Conservation (phyloP, 202 grass and related monocot genomes). For the Panicum virgatum region DNA sequence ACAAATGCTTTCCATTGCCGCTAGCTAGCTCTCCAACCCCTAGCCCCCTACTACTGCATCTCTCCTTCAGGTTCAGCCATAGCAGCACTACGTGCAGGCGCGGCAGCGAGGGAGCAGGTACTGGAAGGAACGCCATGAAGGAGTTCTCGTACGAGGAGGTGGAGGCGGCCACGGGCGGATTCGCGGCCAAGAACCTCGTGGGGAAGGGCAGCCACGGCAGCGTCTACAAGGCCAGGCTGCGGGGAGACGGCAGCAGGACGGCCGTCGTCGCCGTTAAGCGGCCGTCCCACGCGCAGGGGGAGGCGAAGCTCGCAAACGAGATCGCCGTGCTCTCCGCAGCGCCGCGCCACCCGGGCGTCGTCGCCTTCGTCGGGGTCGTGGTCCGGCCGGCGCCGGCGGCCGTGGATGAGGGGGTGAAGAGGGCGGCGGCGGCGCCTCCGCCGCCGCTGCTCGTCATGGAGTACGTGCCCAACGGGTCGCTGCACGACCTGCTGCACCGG, state of each 20-base stretch:
- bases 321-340: conserved; percentile 71
- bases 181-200: conserved; percentile 63
- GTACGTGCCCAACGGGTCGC: conserved; percentile 77
- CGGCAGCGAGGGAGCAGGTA: neutral
- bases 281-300: conserved; percentile 51
- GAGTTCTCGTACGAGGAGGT: conserved; percentile 81
- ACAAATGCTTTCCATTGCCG: conserved; percentile 31
- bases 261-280: conserved; percentile 69
- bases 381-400: too few relatives aligned
- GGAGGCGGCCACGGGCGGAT: conserved; percentile 64
- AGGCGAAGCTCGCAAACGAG: conserved; percentile 74
- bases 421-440: neutral
- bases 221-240: conserved; percentile 74
- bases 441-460: conserved; percentile 72
- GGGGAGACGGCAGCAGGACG: neutral
- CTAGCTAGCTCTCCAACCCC: neutral
- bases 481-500: conserved; percentile 81
- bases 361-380: conserved; percentile 57
- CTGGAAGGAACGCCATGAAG: conserved; percentile 35
- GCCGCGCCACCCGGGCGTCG: conserved; percentile 48
- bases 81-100: neutral
- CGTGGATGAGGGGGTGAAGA: neutral
- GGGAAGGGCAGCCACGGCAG: conserved; percentile 95
- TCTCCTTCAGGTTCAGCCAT: neutral
- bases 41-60: neutral